Evolutionary conservation across 352 stramenopile genomes (phyloP).

Genomic region (Globisporangium recalcitrans): DNA sequence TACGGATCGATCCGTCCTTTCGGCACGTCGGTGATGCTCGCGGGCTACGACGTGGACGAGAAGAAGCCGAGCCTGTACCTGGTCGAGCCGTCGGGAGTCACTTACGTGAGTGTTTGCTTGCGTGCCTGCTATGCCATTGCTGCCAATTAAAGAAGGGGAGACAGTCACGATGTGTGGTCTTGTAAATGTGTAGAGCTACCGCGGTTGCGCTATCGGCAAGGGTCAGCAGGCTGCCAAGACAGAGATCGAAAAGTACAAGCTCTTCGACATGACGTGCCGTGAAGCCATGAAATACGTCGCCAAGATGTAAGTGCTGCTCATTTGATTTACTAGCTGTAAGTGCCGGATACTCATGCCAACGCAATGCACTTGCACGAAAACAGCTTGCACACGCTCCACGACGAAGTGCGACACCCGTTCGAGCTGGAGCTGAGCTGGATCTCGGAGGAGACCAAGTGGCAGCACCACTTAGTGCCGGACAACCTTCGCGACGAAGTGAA

Average conservation of each 20-base stretch:
- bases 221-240: constrained; percentile 97
- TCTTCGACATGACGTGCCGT: constrained; percentile 91
- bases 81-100: constrained; percentile 91
- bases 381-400: constrained; percentile 94
- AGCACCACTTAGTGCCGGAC: constrained; percentile 92
- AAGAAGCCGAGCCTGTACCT: constrained; percentile 89
- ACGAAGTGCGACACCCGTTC: constrained; percentile 97
- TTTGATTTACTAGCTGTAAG: no score
- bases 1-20: constrained; percentile 97
- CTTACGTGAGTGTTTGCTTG: constrained; percentile 49
- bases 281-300: constrained; percentile 98
- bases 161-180: not conserved
- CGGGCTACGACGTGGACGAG: constrained; percentile 92
- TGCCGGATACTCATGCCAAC: not conserved
- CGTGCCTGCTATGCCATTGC: not conserved
- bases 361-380: no score
- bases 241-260: constrained; percentile 98
- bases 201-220: constrained; percentile 95
- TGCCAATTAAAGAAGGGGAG: not conserved
- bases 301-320: constrained; percentile 89
- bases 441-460: constrained; percentile 92
- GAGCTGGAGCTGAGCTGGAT: constrained; percentile 98
- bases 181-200: constrained; percentile 86
- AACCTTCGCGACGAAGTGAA: constrained; percentile 84
- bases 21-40: constrained; percentile 93